Base-by-base conservation (phyloP, 306 rosid species). In the Canavalia ensiformis region DNA sequence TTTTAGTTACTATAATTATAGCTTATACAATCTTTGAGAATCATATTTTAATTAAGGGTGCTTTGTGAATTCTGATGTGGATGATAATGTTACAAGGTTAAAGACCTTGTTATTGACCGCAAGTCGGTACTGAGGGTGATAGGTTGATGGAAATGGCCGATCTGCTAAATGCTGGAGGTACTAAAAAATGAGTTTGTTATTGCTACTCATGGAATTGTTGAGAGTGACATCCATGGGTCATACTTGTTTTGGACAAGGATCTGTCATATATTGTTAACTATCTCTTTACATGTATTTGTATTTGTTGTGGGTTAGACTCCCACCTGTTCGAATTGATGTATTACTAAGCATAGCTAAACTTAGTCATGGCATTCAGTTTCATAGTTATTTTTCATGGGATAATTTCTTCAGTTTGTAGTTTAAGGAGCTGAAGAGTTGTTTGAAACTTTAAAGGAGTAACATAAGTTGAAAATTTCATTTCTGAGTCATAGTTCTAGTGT, bases 121-220 rank as follows among this genome's bases (percentile, higher is more conserved):
- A 9, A 71, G 55, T 67, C 10, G 8, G 13, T 54, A 73, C 54
- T 46, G 56, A 59, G 46, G 80, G 67, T 80, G 68, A 50, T 79
- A 33, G 64, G 77, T 33, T 67, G 41, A 52, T 57, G 51, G 57
- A 54, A 13, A 69, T 75, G 54, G 65, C 6, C 34, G 82, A 80
- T 68, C 28, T 75, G 59, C 52, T 71, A 72, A 69, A 46, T 84
- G 57, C 50, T 52, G 25, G 18, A 58, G 68, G 51, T 51, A 67
- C 60, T 18, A 35, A 49, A 18, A 0, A 66, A 41, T 33, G 59
- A 47, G 30, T 74, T 56, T 18, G 25, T 18, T 68, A 52, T 74
- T 74, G 34, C 44, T 54, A 4, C 37, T 59, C 41, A 59, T 37
- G 50, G 37, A 51, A 11, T n/a, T 44, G 11, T 7, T 79, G 6